Percentiles rank a stretch among this genome's conserved stretches.
Conservation (phyloP, 495 filamentous ascomycete genomes). For the Tuber brumale region DNA sequence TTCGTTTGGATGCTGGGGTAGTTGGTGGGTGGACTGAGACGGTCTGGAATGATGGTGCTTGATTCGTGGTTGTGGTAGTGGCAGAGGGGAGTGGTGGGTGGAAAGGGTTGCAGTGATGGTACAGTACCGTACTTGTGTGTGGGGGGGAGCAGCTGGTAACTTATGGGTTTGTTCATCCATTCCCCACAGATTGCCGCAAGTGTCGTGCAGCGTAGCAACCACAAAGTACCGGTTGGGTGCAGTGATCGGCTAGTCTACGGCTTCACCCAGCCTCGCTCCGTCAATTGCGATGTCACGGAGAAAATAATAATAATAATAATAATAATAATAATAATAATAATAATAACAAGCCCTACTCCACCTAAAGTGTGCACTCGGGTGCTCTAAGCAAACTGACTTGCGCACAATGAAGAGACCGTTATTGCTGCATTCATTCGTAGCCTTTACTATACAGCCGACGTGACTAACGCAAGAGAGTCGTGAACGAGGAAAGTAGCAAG, state of each 20-base stretch:
- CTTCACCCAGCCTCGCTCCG: neutral
- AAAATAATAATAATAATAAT: too few species aligned
- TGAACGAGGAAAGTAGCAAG: neutral
- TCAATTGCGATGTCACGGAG: neutral
- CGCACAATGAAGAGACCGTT: neutral
- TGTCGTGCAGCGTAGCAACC: neutral
- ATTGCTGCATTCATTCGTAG: neutral
- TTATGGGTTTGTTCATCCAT: conserved; percentile 13
- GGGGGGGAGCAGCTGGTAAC: conserved; percentile 7
- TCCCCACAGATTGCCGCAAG: conserved; percentile 9
- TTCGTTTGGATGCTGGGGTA: neutral
- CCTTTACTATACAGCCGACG: neutral
- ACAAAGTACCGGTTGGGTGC: neutral
- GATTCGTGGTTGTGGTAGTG: neutral
- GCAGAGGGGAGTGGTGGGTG: conserved; percentile 15
- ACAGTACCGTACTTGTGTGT: conserved; percentile 2
- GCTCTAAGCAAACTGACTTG: neutral
- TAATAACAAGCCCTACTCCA: neutral
- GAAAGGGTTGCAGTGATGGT: conserved; percentile 16
- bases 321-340: too few species aligned
- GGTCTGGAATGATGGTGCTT: neutral
- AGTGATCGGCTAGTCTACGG: too few species aligned
- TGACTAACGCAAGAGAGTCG: neutral
- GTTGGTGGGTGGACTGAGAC: neutral
- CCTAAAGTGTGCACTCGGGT: neutral